Base-by-base conservation (phyloP, 108 stramenopile species). In the Ochromonas danica region DNA sequence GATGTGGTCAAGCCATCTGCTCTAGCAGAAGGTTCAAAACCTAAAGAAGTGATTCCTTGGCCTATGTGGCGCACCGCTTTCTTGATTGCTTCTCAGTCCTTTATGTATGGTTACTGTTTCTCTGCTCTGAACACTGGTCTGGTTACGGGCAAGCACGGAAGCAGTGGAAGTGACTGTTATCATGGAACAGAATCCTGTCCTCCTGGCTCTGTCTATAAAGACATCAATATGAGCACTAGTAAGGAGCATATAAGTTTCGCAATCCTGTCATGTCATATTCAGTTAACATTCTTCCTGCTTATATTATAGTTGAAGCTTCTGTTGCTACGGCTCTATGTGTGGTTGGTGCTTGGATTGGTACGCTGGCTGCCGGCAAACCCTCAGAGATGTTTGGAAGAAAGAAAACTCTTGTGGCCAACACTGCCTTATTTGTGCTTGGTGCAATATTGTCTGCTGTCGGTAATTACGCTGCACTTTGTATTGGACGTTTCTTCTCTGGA, bases 21-120 rank as follows among this genome's bases (percentile, higher is more conserved):
- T 81, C 81, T 25, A 80, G 83, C 10, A 65, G 81, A 42, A 84
- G 85, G 85, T 42, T 86, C 40, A n/a, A n/a, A n/a, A n/a, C n/a
- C n/a, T n/a, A n/a, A n/a, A n/a, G n/a, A n/a, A 51, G 22, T 22
- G 6, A 75, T 75, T 41, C 72, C 72, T 6, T 22, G 36, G 31
- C 6, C 25, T 33, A 75, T 75, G 72, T 75, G 72, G 72, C 6
- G 27, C 6, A 33, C 72, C 10, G 43, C 35, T 6, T 42, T 75
- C 10, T 10, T 75, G 27, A 33, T 75, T 10, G 43, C 72, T 28
- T 33, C 51, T 28, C 72, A 45, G 38, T 75, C 72, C 6, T 75
- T 75, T 36, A 3, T 75, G 17, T 75, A 35, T 41, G 72, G 72
- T 3, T 75, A 75, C 31, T 17, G 14, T 30, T 57, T 60, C 43